These are phyloP conservation scores for Hemerocallis citrina DNA, from an alignment of 106 monocot genomes.

Conservation along the genomic window DNA sequence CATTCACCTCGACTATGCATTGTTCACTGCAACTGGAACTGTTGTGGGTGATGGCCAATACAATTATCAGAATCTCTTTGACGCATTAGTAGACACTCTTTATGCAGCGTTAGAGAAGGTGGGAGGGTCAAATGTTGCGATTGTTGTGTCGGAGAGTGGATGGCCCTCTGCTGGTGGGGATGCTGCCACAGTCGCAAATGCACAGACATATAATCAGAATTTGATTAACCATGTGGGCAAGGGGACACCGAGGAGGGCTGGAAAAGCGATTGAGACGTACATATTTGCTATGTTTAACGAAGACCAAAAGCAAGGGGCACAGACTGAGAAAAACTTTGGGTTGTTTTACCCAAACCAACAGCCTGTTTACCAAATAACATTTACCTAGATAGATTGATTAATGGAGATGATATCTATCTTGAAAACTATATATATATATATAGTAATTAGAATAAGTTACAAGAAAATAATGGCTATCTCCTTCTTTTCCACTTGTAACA, in stretches of 20 bases:
- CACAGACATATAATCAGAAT: conserved; percentile 3
- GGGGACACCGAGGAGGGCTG: conserved; percentile 12
- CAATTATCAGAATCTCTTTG: conserved; percentile 9
- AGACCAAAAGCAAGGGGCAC: conserved; percentile 1
- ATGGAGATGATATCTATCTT: too few relatives aligned
- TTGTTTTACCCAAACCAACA: conserved; percentile 8
- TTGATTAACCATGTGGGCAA: conserved; percentile 1
- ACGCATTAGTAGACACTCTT: conserved; percentile 5
- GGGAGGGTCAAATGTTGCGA: background rate
- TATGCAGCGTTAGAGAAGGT: conserved; percentile 3
- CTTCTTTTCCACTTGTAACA: too few relatives aligned
- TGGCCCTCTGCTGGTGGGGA: conserved; percentile 14
- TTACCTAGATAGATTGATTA: too few relatives aligned
- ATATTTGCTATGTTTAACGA: conserved; percentile 14
- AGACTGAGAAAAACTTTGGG: conserved; percentile 3
- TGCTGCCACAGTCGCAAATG: background rate
- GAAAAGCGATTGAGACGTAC: conserved; percentile 2
- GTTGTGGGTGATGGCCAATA: too few relatives aligned
- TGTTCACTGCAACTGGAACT: too few relatives aligned
- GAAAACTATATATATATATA: too few relatives aligned
- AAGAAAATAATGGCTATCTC: too few relatives aligned
- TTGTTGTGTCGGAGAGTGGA: conserved; percentile 12
- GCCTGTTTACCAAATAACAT: background rate
- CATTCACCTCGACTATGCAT: too few relatives aligned
- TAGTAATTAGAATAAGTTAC: too few relatives aligned